Evolutionary conservation across 306 rosid species (phyloP), one percentile per base, ranked within the genome.

Genomic region (Luffa aegyptiaca): DNA sequence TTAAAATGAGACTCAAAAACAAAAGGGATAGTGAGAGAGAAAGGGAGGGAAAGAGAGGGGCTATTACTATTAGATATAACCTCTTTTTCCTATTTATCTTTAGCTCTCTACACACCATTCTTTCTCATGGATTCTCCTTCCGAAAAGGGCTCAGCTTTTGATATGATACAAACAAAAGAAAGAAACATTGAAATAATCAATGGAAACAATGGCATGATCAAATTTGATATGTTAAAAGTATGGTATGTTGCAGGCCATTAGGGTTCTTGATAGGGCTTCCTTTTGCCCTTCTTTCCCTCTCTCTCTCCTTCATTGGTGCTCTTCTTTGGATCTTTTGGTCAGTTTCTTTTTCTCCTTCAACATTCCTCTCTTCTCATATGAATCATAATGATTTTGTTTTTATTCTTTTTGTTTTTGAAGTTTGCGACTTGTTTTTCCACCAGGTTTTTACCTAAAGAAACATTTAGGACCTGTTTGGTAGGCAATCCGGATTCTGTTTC

Each of bases 201-300:
- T 8, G 12, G 18, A 35, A 65, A 5, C 10, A 17, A 17, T 55
- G 3, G 10, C 16, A 26, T 63, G 72, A 26, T 26, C 31, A 26
- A 26, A 26, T 26, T 26, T 26, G 31, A 26, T 26, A 26, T 26
- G 31, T 26, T 26, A 26, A 26, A 66, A 80, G 21, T 14, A 69
- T 37, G 79, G 80, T 16, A 70, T 82, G 53, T 21, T 78, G 81
- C 81, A 82, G 79, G 83, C 90, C 90, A 58, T 80, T 87, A 52
- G 90, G 86, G 31, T 85, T 87, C 81, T 81, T 87, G 85, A 61
- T 87, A 48, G 88, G 88, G 7, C 81, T 87, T 14, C 90, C 90
- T 48, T 87, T 87, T 69, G 86, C 88, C 16, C 51, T 87, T 64
- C 37, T 83, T 62, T 81, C 90, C 52, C 80, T 87, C 77, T 14